Base-by-base conservation (phyloP, 2,329 filamentous ascomycete genomes). In the Penicillium sp. region DNA sequence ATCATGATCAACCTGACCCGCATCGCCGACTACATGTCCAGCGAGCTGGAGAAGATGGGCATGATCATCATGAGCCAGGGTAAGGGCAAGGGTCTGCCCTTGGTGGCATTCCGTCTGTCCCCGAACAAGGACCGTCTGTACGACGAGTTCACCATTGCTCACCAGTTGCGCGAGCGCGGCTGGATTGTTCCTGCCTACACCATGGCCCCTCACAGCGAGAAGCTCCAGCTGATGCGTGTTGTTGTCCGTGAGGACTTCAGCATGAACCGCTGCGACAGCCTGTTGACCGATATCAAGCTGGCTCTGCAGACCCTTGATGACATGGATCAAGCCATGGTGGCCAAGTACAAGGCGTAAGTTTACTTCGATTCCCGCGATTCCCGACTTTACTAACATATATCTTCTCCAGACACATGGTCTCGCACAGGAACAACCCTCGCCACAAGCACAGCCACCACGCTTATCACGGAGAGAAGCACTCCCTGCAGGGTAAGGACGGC, bases 101-200 rank as follows among this genome's bases (percentile, higher is more conserved):
- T 98, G 1, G 93, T 97, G 3, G 93, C 93, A 6, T 96, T 95
- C 82, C 88, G 92, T 54, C 83, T 97, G 6, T 77, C 87, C 50
- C 79, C 83, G 29, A 78, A 82, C 39, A 72, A 79, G 6, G 77
- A 78, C 5, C 81, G 85, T 26, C 76, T 81, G 52, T 92, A 85
- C 67, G 88, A 92, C 68, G 89, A 93, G 75, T 93, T 92, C 60
- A 83, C 88, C 1, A 78, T 92, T 42, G 93, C 93, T 1, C 92
- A 96, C 72, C 89, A 92, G 75, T 85, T 97, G 26, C 89, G 93
- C 51, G 87, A 91, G 62, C 86, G 92, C 33, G 91, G 91, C 44
- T 98, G 93, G 93, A 89, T 97, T 29, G 91, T 97, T 0, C 93
- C 93, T 0, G 93, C 93, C 0, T 98, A 98, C 78, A 98, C 93